These are phyloP conservation scores for Xylaria intraflava DNA, from an alignment of 495 filamentous ascomycete genomes.

Conservation along the genomic window DNA sequence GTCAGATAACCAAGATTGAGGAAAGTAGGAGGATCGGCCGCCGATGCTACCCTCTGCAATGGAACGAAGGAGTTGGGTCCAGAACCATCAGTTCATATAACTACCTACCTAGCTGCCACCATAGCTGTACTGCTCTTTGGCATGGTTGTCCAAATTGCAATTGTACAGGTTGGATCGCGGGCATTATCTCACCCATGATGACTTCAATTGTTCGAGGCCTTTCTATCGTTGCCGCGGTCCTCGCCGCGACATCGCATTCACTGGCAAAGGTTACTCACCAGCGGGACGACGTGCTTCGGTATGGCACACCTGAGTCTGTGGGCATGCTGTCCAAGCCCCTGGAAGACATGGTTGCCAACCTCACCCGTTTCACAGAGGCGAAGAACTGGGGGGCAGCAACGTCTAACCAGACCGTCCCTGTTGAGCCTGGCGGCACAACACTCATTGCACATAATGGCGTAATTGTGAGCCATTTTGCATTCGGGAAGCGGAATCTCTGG, in stretches of 20 bases:
- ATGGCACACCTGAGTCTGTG: conserved; percentile 22
- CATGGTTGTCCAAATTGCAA: too few relatives aligned
- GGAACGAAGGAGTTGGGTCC: too few relatives aligned
- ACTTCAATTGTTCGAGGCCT: too few relatives aligned
- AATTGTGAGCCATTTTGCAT: conserved; percentile 25
- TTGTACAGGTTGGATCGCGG: too few relatives aligned
- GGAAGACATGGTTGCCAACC: conserved; percentile 17
- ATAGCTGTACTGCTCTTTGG: too few relatives aligned
- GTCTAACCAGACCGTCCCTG: conserved; percentile 18
- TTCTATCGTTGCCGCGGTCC: not conserved
- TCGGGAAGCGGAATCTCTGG: conserved; percentile 24
- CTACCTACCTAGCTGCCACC: too few relatives aligned
- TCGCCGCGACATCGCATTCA: not conserved
- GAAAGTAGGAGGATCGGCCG: too few relatives aligned
- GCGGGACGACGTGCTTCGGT: conserved; percentile 13
- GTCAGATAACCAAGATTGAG: too few relatives aligned
- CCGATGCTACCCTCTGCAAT: too few relatives aligned
- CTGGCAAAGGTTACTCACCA: not conserved
- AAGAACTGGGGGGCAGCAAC: conserved; percentile 16
- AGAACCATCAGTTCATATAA: too few relatives aligned
- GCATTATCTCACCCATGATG: too few relatives aligned
- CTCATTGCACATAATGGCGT: conserved; percentile 21
- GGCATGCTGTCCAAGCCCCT: conserved; percentile 19
- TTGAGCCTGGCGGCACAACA: conserved; percentile 21
- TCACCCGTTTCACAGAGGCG: conserved; percentile 22